Percentiles rank a stretch among this genome's conserved stretches.
phyloP scores from a whole-genome alignment of 2,329 filamentous ascomycete species.

The Fusarium nematophilum region DNA sequence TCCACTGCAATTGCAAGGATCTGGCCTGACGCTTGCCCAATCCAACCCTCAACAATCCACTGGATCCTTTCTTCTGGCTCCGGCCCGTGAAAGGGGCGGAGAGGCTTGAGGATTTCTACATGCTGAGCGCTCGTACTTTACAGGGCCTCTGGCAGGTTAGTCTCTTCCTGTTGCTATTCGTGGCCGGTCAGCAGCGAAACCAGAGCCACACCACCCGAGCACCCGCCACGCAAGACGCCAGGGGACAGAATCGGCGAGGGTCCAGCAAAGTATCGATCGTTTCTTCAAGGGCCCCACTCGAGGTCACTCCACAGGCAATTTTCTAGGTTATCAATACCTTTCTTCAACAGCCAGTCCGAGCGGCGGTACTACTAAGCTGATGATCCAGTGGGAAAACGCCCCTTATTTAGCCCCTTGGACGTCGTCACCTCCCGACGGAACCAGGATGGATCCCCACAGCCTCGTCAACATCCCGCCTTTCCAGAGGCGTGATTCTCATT shows the following conservation, averaged over 20 bases:
- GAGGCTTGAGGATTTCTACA: too few relatives aligned
- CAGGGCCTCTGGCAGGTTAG: conserved; percentile 14
- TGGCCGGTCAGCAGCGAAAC: conserved; percentile 14
- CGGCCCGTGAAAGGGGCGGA: background rate
- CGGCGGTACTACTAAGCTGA: conserved; percentile 24
- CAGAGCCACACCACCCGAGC: conserved; percentile 6
- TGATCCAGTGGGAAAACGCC: conserved; percentile 17
- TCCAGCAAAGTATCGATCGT: conserved; percentile 8
- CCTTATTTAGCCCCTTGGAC: conserved; percentile 36
- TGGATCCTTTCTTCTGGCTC: background rate
- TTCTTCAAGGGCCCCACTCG: conserved; percentile 1
- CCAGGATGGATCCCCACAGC: too few relatives aligned
- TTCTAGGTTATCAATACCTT: conserved; percentile 13
- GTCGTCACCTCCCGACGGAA: conserved; percentile 47
- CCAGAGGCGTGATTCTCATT: conserved; percentile 54
- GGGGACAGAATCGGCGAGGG: conserved; percentile 9
- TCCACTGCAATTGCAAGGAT: conserved; percentile 12
- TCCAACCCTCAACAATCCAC: background rate
- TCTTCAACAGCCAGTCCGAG: conserved; percentile 6
- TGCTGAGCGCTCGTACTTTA: background rate
- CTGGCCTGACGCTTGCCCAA: background rate
- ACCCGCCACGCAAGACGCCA: conserved; percentile 15
- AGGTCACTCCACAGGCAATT: conserved; percentile 14
- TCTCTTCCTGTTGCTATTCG: conserved; percentile 29
- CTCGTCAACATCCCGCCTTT: conserved; percentile 62